Evolutionary conservation across 2,329 filamentous ascomycete genomes (phyloP), one percentile per base, ranked within the genome.

Genomic region (Hymenoscyphus albidus): DNA sequence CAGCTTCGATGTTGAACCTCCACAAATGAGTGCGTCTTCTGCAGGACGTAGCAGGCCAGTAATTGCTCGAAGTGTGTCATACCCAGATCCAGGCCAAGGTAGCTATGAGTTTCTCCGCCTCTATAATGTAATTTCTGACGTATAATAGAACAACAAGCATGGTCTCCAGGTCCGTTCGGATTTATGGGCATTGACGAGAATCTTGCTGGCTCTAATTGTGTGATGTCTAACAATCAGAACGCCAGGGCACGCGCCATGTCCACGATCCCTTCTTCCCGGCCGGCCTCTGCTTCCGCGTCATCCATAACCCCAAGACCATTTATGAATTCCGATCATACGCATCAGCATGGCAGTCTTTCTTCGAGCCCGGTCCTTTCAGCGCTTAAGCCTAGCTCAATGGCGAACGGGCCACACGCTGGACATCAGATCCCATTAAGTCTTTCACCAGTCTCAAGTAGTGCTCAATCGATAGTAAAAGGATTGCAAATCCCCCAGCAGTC

Each of bases 31-130:
- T 31, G 16, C 42, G 1, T 10, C 35, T 54, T 32, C 57, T 16
- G n/a, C 44, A 56, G 18, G 27, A 12, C 40, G 42, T 27, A 51
- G 35, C 1, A 58, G 65, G n/a, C 68, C 68, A 22, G 58, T 64
- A 31, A 64, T 67, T n/a, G 62, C 51, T 7, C 58, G 68, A 61
- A 68, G 66, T 39, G 66, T 65, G 51, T 70, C 68, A 13, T 63
- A 64, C n/a, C 65, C 66, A 2, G 56, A 68, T 40, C 62, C 65
- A 38, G 61, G 48, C 10, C 13, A 18, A 54, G 22, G 57, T 51
- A 60, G 55, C 42, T 64, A 66, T 68, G 44, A 44, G 63, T 51
- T n/a, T 18, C 7, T 13, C n/a, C 31, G 44, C 13, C n/a, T 51
- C 2, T 13, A 10, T 10, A 32, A 2, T 9, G 38, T 13, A n/a